Base-by-base conservation (phyloP, 2,329 filamentous ascomycete species). In the Colletotrichum endophyticum region DNA sequence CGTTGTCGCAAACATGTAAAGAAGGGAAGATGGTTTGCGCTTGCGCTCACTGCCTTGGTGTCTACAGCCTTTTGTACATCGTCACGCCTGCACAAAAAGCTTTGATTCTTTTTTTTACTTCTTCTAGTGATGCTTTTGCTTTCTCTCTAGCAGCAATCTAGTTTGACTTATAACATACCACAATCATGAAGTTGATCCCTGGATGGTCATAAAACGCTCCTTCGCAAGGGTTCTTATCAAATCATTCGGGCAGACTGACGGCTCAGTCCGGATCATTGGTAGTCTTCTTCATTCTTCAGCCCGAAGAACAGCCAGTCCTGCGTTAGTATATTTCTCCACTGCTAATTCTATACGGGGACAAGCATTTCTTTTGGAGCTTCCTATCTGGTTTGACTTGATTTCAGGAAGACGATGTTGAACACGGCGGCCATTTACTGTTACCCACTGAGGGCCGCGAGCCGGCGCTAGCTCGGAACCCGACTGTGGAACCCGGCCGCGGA, bases 291-390 rank as follows among this genome's bases (percentile, higher is more conserved):
- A 0, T 49, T 22, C 9, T 49, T 11, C 19, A 49, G 39, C 39
- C n/a, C 39, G 39, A n/a, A 12, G 0, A 49, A n/a, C 39, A 49
- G 39, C 39, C 39, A n/a, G 19, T n/a, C 4, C 39, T 0, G 3
- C 39, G 8, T 4, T 0, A n/a, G 39, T 12, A n/a, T 12, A 49
- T n/a, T n/a, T 22, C 9, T 22, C 19, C 9, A 6, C 4, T 1
- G 2, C 5, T 11, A n/a, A 49, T 12, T 49, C 19, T 2, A 7
- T 0, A 12, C 19, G 5, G 5, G 19, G 19, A n/a, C 19, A 49
- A 4, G 6, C 9, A 11, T 0, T 4, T 49, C 9, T n/a, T 4
- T 1, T 4, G 2, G 9, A 6, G 0, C 3, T n/a, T 7, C 5
- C 19, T n/a, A n/a, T 12, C 6, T n/a, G 19, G 39, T 6, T 49